Conservation (phyloP, 192 early-diverging fungal genomes). For the Diversispora eburnea region DNA sequence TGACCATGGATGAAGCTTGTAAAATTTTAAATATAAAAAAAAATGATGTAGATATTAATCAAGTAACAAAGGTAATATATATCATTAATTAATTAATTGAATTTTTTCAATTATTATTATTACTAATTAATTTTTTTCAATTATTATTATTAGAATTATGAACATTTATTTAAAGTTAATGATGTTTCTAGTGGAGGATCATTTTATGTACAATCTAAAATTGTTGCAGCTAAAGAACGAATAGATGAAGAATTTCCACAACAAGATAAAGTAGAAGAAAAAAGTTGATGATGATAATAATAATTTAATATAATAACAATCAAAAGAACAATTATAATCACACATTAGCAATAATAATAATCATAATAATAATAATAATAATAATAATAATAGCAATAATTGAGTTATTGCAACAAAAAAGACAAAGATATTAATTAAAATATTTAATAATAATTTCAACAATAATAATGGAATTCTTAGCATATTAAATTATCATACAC, state of each 20-base stretch:
- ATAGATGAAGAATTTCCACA: conserved; percentile 81
- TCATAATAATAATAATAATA: too few relatives aligned
- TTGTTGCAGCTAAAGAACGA: conserved; percentile 90
- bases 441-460: too few relatives aligned
- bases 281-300: too few relatives aligned
- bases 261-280: too few relatives aligned
- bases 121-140: conserved; percentile 6
- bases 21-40: conserved; percentile 86
- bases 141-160: conserved; percentile 62
- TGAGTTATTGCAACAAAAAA: too few relatives aligned
- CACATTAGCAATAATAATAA: too few relatives aligned
- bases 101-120: neutral
- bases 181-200: conserved; percentile 84
- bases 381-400: too few relatives aligned
- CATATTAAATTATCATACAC: too few relatives aligned
- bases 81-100: neutral
- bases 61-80: conserved; percentile 44
- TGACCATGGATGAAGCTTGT: conserved; percentile 86
- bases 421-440: too few relatives aligned
- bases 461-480: too few relatives aligned
- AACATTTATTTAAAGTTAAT: conserved; percentile 83
- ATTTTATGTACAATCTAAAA: conserved; percentile 92
- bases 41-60: conserved; percentile 46
- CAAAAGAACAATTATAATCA: too few relatives aligned
- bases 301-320: too few relatives aligned